phyloP scores from a whole-genome alignment of 768 basidiomycete genomes.

The Agaricus sinodeliciosus region DNA sequence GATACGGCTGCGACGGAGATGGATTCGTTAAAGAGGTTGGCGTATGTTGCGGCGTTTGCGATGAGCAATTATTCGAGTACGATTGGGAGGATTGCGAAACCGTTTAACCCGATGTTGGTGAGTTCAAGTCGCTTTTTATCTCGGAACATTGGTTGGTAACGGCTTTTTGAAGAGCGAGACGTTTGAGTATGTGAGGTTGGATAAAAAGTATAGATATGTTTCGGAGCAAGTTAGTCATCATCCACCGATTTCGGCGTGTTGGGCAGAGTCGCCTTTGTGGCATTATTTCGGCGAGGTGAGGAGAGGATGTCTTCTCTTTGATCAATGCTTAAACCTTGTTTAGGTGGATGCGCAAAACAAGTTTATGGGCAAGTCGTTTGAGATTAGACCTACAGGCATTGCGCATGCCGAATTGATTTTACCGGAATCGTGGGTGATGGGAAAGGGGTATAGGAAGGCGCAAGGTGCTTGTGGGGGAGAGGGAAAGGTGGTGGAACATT shows the following conservation, averaged over 20 bases:
- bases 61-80: conserved; percentile 98
- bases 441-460: conserved; percentile 54
- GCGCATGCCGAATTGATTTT: conserved; percentile 83
- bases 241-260: conserved; percentile 94
- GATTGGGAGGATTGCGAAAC: conserved; percentile 93
- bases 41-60: conserved; percentile 92
- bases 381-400: conserved; percentile 92
- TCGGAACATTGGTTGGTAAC: too few species aligned
- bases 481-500: conserved; percentile 79
- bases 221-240: conserved; percentile 98
- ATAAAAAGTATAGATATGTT: conserved; percentile 86
- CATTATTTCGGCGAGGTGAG: conserved; percentile 82
- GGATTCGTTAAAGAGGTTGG: conserved; percentile 78
- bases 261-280: conserved; percentile 87
- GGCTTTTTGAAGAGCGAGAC: conserved; percentile 76
- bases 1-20: conserved; percentile 75
- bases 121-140: conserved; percentile 19
- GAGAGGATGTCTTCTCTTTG: neutral
- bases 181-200: conserved; percentile 86
- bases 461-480: conserved; percentile 26
- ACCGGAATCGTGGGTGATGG: conserved; percentile 42
- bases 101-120: conserved; percentile 94
- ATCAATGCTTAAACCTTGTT: neutral
- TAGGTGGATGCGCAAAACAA: conserved; percentile 95
- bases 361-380: conserved; percentile 95